Conservation (phyloP, 768 basidiomycete genomes). For the Mycena belliarum region DNA sequence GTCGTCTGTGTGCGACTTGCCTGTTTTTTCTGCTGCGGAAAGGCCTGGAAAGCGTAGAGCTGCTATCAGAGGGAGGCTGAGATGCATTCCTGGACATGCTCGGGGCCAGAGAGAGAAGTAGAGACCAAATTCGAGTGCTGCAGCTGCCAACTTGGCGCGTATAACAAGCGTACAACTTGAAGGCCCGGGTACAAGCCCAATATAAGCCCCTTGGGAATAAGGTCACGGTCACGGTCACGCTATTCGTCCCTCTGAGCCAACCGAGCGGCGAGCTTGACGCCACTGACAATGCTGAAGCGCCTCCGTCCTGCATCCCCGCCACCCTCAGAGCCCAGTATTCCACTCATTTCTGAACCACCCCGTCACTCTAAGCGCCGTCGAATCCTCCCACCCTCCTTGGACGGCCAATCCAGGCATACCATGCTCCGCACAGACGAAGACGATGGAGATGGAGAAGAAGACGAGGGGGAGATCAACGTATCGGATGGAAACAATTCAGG, state of each 20-base stretch:
- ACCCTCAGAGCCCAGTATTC: constrained; percentile 30
- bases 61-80: constrained; percentile 5
- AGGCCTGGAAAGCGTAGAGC: constrained; percentile 13
- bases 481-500: constrained; percentile 12
- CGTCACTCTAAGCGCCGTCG: constrained; percentile 56
- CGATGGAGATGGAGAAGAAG: constrained; percentile 38
- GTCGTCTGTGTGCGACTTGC: background rate
- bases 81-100: constrained; percentile 8
- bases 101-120: no score
- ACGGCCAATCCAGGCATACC: constrained; percentile 43
- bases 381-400: constrained; percentile 50
- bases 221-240: no score
- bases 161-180: no score
- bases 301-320: constrained; percentile 49
- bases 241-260: no score
- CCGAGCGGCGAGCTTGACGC: no score
- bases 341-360: constrained; percentile 28
- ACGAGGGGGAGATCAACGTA: constrained; percentile 24
- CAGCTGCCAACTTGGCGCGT: no score
- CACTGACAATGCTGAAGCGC: constrained; percentile 51
- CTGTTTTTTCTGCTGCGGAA: constrained; percentile 20
- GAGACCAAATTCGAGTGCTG: no score
- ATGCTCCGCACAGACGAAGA: constrained; percentile 31
- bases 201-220: no score
- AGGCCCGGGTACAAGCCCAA: no score